A percentile compares a stretch with the other conserved stretches of the same genome.
These are phyloP conservation scores for Neoscytalidium dimidiatum DNA, from an alignment of 2,329 filamentous ascomycete species.

Conservation along the genomic window DNA sequence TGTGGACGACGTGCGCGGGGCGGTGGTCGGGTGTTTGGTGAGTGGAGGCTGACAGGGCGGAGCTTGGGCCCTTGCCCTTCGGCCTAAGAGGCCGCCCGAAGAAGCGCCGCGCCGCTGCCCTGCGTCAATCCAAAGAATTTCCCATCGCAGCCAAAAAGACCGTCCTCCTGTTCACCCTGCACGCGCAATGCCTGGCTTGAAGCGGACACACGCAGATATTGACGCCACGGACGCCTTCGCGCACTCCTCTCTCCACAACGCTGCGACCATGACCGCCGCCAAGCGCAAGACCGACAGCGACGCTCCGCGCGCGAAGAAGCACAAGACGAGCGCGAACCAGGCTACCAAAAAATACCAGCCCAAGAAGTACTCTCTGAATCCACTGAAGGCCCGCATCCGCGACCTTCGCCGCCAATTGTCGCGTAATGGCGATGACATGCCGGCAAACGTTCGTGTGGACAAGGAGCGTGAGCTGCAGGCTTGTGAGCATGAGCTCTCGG, in stretches of 20 bases:
- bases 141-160: background rate
- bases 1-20: background rate
- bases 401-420: slow-evolving; percentile 68
- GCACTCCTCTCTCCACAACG: background rate
- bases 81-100: background rate
- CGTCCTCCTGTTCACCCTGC: background rate
- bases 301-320: slow-evolving; percentile 12
- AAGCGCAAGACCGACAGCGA: slow-evolving; percentile 14
- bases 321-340: slow-evolving; percentile 30
- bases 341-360: slow-evolving; percentile 22
- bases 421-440: slow-evolving; percentile 60
- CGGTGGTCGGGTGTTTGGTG: background rate
- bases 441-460: slow-evolving; percentile 67
- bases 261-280: background rate
- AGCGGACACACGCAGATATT: slow-evolving; percentile 1
- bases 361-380: slow-evolving; percentile 48
- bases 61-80: slow-evolving; percentile 2
- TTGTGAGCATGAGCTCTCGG: slow-evolving; percentile 63
- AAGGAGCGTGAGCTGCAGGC: slow-evolving; percentile 71
- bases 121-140: slow-evolving; percentile 14
- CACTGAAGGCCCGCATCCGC: slow-evolving; percentile 71
- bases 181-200: slow-evolving; percentile 10
- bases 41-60: background rate
- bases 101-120: slow-evolving; percentile 1
- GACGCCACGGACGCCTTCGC: background rate